Base-by-base conservation (phyloP, 495 filamentous ascomycete species). In the Lophiotrema nucula region DNA sequence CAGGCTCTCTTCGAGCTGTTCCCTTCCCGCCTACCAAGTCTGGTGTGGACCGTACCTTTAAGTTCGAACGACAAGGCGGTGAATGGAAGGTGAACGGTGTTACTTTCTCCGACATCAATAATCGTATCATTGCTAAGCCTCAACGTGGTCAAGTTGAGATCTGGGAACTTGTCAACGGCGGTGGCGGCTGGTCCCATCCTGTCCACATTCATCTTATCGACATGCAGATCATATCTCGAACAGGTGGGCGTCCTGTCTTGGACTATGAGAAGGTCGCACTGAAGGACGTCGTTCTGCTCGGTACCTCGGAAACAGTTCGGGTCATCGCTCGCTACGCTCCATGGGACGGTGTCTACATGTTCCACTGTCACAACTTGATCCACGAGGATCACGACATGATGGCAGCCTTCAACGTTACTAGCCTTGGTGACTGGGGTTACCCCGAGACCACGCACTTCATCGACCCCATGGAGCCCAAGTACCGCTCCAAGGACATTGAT, bases 311-410 rank as follows among this genome's bases (percentile, higher is more conserved):
- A 63, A 77, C 70, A 2, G 77, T 82, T 21, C 63, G 48, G 1
- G 74, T 82, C 1, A 65, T 76, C 38, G 79, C 78, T 0, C 72
- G 75, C 33, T 82, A 77, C 52, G 74, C 73, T 0, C 80, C 80
- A 0, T 81, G 77, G 74, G 73, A 77, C 11, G 80, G 80, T 3
- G 67, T 81, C 12, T 82, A 82, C 67, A 81, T 73, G 71, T 74
- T 74, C 64, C 74, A 73, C 50, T 79, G 79, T 70, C 81, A 83
- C 64, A 83, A 83, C 53, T 65, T 81, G 23, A 72, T 83, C 45
- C 81, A 83, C 58, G 81, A 83, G 57, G 81, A 82, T 58, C 72
- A 83, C 63, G 80, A 80, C 53, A 83, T 83, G 81, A 82, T 83
- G 81, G 79, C 73, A 0, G 81, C 79, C 13, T 82, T 83, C 65